These are phyloP conservation scores for Spergularia marina DNA, from an alignment of 148 eudicot species.

Conservation along the genomic window DNA sequence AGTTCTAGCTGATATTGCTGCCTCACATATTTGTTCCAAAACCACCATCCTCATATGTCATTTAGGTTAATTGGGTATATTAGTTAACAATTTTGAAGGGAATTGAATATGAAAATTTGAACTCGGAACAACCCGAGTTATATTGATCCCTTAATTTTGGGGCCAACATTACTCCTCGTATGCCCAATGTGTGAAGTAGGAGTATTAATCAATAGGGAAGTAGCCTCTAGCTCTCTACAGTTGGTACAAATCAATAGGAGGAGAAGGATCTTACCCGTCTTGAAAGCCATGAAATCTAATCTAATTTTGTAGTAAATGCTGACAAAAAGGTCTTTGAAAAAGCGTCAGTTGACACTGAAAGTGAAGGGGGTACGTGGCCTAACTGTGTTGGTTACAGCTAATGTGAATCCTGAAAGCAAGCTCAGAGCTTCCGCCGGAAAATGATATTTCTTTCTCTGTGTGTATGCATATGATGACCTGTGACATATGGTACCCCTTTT, in stretches of 20 bases:
- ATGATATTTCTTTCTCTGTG: conserved; percentile 23
- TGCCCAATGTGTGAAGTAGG: not conserved
- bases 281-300: conserved; percentile 14
- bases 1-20: too few relatives aligned
- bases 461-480: conserved; percentile 16
- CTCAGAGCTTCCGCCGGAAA: conserved; percentile 40
- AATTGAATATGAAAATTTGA: too few relatives aligned
- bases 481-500: conserved; percentile 7
- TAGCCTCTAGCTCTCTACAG: conserved; percentile 4
- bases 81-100: too few relatives aligned
- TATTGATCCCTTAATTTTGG: too few relatives aligned
- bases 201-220: not conserved
- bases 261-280: conserved; percentile 27
- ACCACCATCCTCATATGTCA: not conserved
- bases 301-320: not conserved
- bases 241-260: conserved; percentile 26
- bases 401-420: conserved; percentile 36
- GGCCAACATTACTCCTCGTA: too few relatives aligned
- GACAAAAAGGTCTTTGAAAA: conserved; percentile 20
- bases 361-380: conserved; percentile 37
- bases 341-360: conserved; percentile 26
- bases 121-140: too few relatives aligned
- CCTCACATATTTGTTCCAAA: too few relatives aligned
- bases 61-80: too few relatives aligned
- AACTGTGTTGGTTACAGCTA: conserved; percentile 38